A percentile compares a stretch with the other conserved stretches of the same genome.
Evolutionary conservation across 345 rosid genomes (phyloP).

Genomic region (Camelina hispida): DNA sequence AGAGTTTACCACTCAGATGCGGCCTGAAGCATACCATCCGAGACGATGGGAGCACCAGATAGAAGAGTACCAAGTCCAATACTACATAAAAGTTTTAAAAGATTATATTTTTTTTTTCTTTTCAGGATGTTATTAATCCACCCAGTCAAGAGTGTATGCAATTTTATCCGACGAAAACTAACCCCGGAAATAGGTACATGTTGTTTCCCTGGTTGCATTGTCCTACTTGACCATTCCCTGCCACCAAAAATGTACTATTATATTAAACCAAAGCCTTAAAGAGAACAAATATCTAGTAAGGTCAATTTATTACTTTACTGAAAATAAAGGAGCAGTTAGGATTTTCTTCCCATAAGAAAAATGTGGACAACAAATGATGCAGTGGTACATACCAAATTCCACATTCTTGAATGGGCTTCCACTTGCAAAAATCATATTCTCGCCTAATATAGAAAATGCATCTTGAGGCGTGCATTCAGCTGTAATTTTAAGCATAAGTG

Average conservation of each 20-base stretch:
- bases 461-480: constrained; percentile 97
- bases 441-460: constrained; percentile 92
- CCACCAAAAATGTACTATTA: constrained; percentile 22
- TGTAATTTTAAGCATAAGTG: constrained; percentile 41
- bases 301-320: too few species aligned
- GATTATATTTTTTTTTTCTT: not conserved
- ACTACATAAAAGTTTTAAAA: constrained; percentile 51
- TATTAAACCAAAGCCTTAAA: constrained; percentile 25
- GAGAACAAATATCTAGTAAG: too few species aligned
- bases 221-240: constrained; percentile 84
- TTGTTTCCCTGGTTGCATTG: constrained; percentile 98
- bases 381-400: constrained; percentile 69
- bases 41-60: constrained; percentile 82
- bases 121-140: not conserved
- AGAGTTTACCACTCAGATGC: constrained; percentile 87
- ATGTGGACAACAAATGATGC: not conserved
- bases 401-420: constrained; percentile 95
- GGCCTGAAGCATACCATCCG: constrained; percentile 99
- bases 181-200: constrained; percentile 99
- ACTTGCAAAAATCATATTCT: constrained; percentile 89
- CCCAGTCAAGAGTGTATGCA: constrained; percentile 2
- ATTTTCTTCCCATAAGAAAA: too few species aligned
- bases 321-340: too few species aligned
- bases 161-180: constrained; percentile 39
- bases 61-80: constrained; percentile 98